Percentiles rank a stretch among this genome's conserved stretches.
These are phyloP conservation scores for Lactarius trivialis DNA, from an alignment of 768 basidiomycete genomes.

Conservation along the genomic window DNA sequence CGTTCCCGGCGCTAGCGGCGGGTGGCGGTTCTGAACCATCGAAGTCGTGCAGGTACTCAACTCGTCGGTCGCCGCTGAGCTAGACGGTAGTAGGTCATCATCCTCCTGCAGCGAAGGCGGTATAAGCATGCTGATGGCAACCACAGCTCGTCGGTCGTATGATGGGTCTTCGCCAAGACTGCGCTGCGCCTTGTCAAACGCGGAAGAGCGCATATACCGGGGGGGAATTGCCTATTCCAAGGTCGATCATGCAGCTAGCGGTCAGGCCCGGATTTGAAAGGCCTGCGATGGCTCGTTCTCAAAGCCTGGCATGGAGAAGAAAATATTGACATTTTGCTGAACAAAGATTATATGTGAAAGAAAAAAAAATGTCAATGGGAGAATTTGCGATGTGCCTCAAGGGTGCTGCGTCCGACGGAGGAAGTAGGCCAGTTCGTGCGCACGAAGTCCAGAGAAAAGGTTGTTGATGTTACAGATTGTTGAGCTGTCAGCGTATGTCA, in stretches of 20 bases:
- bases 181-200: not conserved
- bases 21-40: not conserved
- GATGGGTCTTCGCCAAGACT: not conserved
- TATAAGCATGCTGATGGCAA: not conserved
- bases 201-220: not conserved
- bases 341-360: no score
- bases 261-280: not conserved
- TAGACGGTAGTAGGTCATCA: not conserved
- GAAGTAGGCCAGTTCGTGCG: no score
- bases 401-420: no score
- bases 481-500: no score
- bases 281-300: not conserved
- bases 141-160: not conserved
- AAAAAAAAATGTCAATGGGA: no score
- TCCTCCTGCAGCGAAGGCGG: not conserved
- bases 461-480: no score
- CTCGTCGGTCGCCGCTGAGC: not conserved
- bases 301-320: not conserved
- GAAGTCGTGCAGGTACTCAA: slow-evolving; percentile 7
- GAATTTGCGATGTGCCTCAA: no score
- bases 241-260: slow-evolving; percentile 6
- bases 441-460: no score
- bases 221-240: not conserved
- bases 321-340: not conserved
- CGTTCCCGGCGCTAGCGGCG: no score